phyloP scores from a whole-genome alignment of 2,329 filamentous ascomycete species.

The Cladophialophora psammophila region DNA sequence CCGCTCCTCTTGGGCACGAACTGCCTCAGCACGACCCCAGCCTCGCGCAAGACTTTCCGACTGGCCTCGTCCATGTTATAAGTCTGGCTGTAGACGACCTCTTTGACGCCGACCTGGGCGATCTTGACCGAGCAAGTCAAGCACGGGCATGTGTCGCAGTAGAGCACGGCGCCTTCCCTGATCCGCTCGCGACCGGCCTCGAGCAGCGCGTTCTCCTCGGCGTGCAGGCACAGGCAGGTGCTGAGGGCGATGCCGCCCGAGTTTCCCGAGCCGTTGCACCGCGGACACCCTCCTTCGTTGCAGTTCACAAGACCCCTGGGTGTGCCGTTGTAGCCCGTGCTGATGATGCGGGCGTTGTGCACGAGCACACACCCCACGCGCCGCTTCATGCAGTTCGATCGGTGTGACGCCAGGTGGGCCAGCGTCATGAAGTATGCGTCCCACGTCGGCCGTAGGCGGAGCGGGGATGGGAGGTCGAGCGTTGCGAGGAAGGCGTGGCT shows the following conservation, averaged over 20 bases:
- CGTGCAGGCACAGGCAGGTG: slow-evolving; percentile 95
- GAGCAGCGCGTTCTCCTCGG: slow-evolving; percentile 94
- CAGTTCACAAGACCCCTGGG: slow-evolving; percentile 88
- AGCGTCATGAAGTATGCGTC: slow-evolving; percentile 98
- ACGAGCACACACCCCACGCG: slow-evolving; percentile 95
- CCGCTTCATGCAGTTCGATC: slow-evolving; percentile 98
- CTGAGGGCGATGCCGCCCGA: slow-evolving; percentile 75
- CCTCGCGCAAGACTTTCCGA: slow-evolving; percentile 80
- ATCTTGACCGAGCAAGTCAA: slow-evolving; percentile 99
- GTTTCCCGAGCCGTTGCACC: slow-evolving; percentile 75
- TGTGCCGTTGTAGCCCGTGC: slow-evolving; percentile 98
- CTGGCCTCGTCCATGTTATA: slow-evolving; percentile 94
- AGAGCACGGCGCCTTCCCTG: slow-evolving; percentile 79
- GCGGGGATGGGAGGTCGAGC: slow-evolving; percentile 77
- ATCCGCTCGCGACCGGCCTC: slow-evolving; percentile 94
- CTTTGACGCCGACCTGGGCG: slow-evolving; percentile 90
- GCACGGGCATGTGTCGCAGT: slow-evolving; percentile 96
- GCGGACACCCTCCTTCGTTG: slow-evolving; percentile 84
- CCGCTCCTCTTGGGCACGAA: slow-evolving; percentile 57
- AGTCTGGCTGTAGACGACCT: slow-evolving; percentile 92
- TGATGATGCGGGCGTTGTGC: slow-evolving; percentile 78
- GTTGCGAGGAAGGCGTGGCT: slow-evolving; percentile 71
- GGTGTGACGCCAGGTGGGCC: slow-evolving; percentile 86
- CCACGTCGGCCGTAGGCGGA: slow-evolving; percentile 87
- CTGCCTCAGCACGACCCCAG: slow-evolving; percentile 84